phyloP scores from a whole-genome alignment of 1,284 basidiomycete genomes.

The Marasmius fiardii region DNA sequence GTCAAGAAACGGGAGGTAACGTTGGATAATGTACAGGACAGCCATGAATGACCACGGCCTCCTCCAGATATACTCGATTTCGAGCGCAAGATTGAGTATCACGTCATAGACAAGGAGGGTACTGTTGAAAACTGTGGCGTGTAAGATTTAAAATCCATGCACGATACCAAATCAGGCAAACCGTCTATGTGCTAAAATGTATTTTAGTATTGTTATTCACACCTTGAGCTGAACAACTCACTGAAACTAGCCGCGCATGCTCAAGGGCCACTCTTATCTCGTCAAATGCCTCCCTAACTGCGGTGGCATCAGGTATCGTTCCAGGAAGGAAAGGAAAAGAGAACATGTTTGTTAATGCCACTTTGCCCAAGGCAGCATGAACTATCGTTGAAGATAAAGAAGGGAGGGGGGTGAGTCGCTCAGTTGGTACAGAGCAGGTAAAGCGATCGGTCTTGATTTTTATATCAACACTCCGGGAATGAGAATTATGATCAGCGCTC shows the following conservation, averaged over 20 bases:
- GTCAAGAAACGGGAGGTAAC: constrained; percentile 1
- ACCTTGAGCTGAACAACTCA: background rate
- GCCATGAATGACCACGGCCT: background rate
- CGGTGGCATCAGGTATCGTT: background rate
- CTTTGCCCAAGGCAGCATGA: too few relatives aligned
- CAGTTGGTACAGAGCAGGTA: too few relatives aligned
- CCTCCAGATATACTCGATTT: background rate
- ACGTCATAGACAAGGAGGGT: background rate
- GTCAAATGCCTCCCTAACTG: background rate
- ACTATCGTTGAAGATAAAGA: too few relatives aligned
- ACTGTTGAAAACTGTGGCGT: background rate
- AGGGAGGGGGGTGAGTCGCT: too few relatives aligned
- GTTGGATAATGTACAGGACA: background rate
- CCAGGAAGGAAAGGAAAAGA: background rate
- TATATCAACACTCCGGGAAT: too few relatives aligned
- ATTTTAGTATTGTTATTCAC: background rate
- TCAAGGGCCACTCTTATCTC: background rate
- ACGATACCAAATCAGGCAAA: background rate
- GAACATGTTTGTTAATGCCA: too few relatives aligned
- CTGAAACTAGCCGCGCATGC: background rate
- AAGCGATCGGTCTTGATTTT: too few relatives aligned
- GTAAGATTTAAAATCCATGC: background rate
- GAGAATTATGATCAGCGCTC: background rate
- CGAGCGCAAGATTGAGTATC: background rate
- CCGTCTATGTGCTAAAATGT: background rate